Evolutionary conservation across 2,329 filamentous ascomycete species (phyloP).

Genomic region (Mycosphaerella sp.): DNA sequence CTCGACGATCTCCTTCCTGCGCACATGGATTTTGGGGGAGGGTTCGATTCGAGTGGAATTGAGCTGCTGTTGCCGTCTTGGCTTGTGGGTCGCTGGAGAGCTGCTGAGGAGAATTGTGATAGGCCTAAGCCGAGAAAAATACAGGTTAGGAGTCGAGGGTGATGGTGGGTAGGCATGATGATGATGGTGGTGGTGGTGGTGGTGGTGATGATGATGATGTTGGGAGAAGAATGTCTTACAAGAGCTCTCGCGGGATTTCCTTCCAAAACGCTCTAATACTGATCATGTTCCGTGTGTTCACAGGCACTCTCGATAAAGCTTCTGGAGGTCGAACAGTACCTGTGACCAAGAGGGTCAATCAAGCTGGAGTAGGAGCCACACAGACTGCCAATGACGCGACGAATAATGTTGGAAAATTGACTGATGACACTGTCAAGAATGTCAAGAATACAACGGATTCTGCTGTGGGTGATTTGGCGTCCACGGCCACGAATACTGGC

Average conservation of each 20-base stretch:
- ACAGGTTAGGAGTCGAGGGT: constrained; percentile 2
- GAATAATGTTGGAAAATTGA: constrained; percentile 37
- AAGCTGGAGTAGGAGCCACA: constrained; percentile 33
- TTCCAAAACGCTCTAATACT: too few species aligned
- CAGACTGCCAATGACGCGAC: constrained; percentile 33
- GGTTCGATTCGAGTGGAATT: constrained; percentile 14
- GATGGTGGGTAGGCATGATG: not conserved
- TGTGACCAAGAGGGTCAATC: constrained; percentile 32
- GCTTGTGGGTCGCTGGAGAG: constrained; percentile 26
- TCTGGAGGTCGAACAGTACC: constrained; percentile 28
- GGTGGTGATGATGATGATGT: too few species aligned
- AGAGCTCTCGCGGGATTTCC: too few species aligned
- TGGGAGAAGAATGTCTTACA: too few species aligned
- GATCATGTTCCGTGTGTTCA: not conserved
- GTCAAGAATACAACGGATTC: constrained; percentile 31
- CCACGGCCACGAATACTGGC: constrained; percentile 28
- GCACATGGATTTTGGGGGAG: constrained; percentile 21
- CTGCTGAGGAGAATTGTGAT: constrained; percentile 17
- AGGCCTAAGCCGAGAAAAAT: constrained; percentile 6
- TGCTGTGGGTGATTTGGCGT: constrained; percentile 26
- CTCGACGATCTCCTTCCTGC: constrained; percentile 11
- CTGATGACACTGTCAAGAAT: constrained; percentile 29
- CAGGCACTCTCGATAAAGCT: constrained; percentile 33
- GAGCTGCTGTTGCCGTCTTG: constrained; percentile 26
- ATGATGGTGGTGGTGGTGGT: constrained; percentile 3